Conservation (phyloP, 257 asterid species). For the Jasminum sambac region DNA sequence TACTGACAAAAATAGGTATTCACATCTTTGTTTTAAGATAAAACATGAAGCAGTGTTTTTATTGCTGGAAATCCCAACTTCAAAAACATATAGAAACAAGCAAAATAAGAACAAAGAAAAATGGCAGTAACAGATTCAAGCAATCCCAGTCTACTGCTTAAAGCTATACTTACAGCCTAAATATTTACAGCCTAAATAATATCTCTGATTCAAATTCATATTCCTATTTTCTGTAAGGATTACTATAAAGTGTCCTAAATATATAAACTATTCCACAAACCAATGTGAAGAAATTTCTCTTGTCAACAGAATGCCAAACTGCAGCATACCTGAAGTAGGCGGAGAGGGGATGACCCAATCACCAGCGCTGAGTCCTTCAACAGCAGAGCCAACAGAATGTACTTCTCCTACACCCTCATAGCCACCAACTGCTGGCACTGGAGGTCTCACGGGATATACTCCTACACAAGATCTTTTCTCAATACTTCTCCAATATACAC, state of each 20-base stretch:
- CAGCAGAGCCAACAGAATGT: conserved; percentile 73
- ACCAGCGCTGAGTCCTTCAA: conserved; percentile 61
- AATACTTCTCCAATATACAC: background rate
- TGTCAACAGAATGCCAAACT: background rate
- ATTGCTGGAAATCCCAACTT: background rate
- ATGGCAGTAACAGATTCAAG: background rate
- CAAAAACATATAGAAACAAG: background rate
- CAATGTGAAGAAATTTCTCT: background rate
- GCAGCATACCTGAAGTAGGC: conserved; percentile 70
- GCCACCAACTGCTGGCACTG: conserved; percentile 92
- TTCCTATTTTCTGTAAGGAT: too few species aligned
- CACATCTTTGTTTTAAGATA: background rate
- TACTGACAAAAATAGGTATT: background rate
- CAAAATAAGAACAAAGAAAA: background rate
- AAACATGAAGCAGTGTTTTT: background rate
- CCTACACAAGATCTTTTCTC: conserved; percentile 40
- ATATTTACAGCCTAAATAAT: too few species aligned
- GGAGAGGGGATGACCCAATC: conserved; percentile 97
- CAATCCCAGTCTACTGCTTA: background rate
- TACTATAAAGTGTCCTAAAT: too few species aligned
- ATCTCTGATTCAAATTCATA: background rate
- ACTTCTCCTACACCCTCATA: conserved; percentile 99
- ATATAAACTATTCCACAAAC: background rate
- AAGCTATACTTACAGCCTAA: background rate
- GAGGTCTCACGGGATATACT: conserved; percentile 93